A percentile compares a stretch with the other conserved stretches of the same genome.
These are phyloP conservation scores for Hyphopichia burtonii DNA, from an alignment of 1,139 yeast species.

Conservation along the genomic window DNA sequence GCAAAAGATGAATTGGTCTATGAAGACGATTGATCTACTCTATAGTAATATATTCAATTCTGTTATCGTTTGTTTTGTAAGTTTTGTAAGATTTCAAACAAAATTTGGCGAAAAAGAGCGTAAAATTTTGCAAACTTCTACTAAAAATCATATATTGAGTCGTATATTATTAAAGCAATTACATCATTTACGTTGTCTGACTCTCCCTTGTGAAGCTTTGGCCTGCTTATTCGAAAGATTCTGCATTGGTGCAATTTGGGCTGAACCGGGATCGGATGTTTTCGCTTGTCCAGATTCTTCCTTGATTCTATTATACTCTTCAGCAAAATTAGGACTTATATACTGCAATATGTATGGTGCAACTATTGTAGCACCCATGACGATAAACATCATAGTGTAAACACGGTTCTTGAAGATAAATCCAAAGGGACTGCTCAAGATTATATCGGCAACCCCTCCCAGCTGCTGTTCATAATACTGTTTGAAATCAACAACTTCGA, in stretches of 20 bases:
- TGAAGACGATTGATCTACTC: constrained; percentile 11
- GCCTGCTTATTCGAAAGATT: background rate
- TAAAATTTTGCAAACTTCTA: too few species aligned
- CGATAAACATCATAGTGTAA: constrained; percentile 35
- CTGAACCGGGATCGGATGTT: background rate
- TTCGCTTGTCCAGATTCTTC: background rate
- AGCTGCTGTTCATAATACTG: constrained; percentile 37
- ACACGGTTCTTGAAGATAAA: constrained; percentile 36
- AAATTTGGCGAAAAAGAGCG: too few species aligned
- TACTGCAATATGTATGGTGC: constrained; percentile 33
- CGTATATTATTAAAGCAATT: background rate
- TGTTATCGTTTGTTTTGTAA: too few species aligned
- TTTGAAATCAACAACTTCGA: constrained; percentile 22
- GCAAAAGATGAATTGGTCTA: constrained; percentile 19
- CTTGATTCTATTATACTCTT: constrained; percentile 29
- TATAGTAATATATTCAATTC: too few species aligned
- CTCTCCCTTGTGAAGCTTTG: background rate
- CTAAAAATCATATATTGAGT: background rate
- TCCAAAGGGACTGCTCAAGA: constrained; percentile 45
- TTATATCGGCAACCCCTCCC: constrained; percentile 32
- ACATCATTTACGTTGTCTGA: background rate
- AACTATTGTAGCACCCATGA: constrained; percentile 29
- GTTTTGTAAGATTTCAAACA: too few species aligned
- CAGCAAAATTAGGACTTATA: constrained; percentile 40
- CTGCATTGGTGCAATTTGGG: background rate